Evolutionary conservation across 495 filamentous ascomycete genomes (phyloP), one percentile per base, ranked within the genome.

Genomic region (Patellaria atrata): DNA sequence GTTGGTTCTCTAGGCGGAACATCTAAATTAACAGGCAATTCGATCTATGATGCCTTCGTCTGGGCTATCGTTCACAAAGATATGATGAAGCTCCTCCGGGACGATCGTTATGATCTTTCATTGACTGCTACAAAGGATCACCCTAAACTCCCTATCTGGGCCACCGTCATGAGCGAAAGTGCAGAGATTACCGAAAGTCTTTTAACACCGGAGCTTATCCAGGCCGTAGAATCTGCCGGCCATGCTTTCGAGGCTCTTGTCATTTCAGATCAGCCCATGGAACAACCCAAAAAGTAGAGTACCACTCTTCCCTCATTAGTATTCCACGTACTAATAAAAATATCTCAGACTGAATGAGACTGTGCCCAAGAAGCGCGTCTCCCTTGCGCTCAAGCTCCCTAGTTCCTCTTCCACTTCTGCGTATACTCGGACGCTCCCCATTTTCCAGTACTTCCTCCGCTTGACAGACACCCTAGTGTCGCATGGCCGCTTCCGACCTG

Each of bases 61-160:
- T 96, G 75, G 71, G 91, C 85, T 20, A 57, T 97, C 45, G 86
- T 96, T 24, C 82, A 96, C 67, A 97, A 97, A 69, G 79, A 82
- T 50, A 56, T 68, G 54, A 94, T 97, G 87, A 82, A 78, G 63
- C 62, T 72, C 47, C 71, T 92, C 52, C 74, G 89, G 30, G 79
- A 91, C 22, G 89, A 93, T 34, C 77, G 91, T 45, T 97, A 94
- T 56, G 89, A 97, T 58, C 65, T 94, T 20, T 89, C 80, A 17
- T 73, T 97, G 34, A 94, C 89, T 15, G 74, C 69, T 45, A 94
- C 87, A 42, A 87, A 82, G 63, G 91, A 97, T 45, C 75, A 86
- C 57, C 47, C 74, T 17, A 92, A 86, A 62, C 70, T 96, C 5
- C 91, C 89, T n/a, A 57, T 62, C 37, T 96, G 91, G 91, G 66